Evolutionary conservation across 108 stramenopile species (phyloP).

Genomic region (Fistulifera pelliculosa): DNA sequence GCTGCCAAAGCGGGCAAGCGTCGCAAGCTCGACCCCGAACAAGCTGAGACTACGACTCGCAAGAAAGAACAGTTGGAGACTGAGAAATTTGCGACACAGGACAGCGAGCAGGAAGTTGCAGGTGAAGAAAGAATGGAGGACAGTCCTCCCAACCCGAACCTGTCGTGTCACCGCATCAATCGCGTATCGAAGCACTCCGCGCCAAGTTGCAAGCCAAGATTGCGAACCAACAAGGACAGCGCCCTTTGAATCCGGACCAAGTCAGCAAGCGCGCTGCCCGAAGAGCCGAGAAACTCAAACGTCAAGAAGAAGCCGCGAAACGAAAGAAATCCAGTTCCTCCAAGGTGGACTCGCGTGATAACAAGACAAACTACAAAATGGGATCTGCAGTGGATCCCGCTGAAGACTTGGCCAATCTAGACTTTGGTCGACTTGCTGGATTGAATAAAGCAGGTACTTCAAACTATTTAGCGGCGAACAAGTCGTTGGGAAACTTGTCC

Average conservation of each 20-base stretch:
- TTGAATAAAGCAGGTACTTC: conserved; percentile 32
- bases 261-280: conserved; percentile 84
- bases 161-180: conserved; percentile 21
- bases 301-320: conserved; percentile 62
- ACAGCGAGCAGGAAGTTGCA: conserved; percentile 9
- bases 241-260: conserved; percentile 29
- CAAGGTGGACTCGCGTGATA: conserved; percentile 7
- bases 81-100: conserved; percentile 7
- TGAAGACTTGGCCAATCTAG: conserved; percentile 56
- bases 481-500: conserved; percentile 51
- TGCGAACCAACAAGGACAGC: conserved; percentile 48
- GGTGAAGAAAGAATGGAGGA: conserved; percentile 5
- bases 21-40: conserved; percentile 64
- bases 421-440: conserved; percentile 74
- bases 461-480: conserved; percentile 40
- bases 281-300: conserved; percentile 62
- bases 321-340: conserved; percentile 16
- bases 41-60: conserved; percentile 59
- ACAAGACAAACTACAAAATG: neutral
- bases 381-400: conserved; percentile 11
- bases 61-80: conserved; percentile 45
- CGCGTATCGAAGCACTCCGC: conserved; percentile 75
- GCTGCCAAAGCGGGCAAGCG: conserved; percentile 59
- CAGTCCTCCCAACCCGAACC: neutral
- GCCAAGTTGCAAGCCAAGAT: conserved; percentile 75